Conservation (phyloP, 2,329 filamentous ascomycete species). For the Pyricularia grisea region DNA sequence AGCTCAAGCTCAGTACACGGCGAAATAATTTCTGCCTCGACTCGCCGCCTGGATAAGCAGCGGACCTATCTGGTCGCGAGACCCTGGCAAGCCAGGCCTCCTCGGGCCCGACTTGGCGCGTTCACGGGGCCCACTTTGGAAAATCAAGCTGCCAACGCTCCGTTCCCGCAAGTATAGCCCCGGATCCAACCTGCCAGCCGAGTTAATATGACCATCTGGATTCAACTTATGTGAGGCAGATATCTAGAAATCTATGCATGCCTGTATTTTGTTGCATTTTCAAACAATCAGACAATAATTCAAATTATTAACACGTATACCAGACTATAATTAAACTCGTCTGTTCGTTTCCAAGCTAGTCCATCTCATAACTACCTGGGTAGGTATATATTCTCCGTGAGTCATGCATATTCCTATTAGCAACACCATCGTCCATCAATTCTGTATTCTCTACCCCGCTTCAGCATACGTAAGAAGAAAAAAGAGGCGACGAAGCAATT, state of each 20-base stretch:
- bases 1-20: background rate
- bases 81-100: background rate
- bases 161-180: background rate
- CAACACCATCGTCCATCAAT: background rate
- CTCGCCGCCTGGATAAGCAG: background rate
- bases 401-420: background rate
- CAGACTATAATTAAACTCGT: background rate
- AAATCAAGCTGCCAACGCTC: background rate
- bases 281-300: background rate
- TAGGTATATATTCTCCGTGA: background rate
- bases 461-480: background rate
- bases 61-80: background rate
- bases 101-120: background rate
- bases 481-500: background rate
- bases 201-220: background rate
- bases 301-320: background rate
- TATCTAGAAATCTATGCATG: background rate
- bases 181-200: background rate
- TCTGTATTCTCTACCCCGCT: background rate
- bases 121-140: background rate
- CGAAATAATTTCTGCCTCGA: conserved; percentile 6
- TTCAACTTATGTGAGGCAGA: background rate
- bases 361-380: background rate
- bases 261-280: background rate
- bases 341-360: background rate